Evolutionary conservation across 2,329 filamentous ascomycete genomes (phyloP).

Genomic region (Atkinsonella texensis): DNA sequence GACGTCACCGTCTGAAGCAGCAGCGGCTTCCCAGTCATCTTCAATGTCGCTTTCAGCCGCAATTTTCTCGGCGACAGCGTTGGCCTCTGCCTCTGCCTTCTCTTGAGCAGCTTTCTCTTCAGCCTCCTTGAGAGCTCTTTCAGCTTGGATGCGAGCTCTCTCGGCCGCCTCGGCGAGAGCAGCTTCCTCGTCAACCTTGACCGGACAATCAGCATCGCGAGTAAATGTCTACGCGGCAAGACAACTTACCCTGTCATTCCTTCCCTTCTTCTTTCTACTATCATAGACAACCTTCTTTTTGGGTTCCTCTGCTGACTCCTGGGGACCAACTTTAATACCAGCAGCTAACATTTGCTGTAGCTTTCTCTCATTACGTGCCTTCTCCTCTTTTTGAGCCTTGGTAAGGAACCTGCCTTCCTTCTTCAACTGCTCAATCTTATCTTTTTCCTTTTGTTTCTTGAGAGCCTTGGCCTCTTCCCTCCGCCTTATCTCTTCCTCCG

Average conservation of each 20-base stretch:
- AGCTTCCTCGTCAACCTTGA: conserved; percentile 64
- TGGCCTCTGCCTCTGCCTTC: conserved; percentile 44
- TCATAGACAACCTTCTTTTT: conserved; percentile 73
- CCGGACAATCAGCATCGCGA: conserved; percentile 7
- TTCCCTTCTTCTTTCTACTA: conserved; percentile 66
- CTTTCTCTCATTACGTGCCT: conserved; percentile 65
- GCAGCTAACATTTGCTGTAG: conserved; percentile 76
- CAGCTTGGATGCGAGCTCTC: conserved; percentile 55
- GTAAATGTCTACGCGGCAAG: neutral
- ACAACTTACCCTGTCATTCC: conserved; percentile 39
- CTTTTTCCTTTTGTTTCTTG: conserved; percentile 80
- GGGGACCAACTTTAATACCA: conserved; percentile 58
- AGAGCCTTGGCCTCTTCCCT: conserved; percentile 61
- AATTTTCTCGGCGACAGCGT: conserved; percentile 41
- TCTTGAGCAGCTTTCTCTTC: conserved; percentile 47
- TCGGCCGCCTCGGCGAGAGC: conserved; percentile 68
- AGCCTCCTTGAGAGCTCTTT: conserved; percentile 50
- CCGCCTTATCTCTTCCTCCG: conserved; percentile 55
- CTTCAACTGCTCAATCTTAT: conserved; percentile 76
- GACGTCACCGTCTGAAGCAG: conserved; percentile 58
- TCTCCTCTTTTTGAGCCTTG: conserved; percentile 75
- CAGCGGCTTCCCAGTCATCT: conserved; percentile 82
- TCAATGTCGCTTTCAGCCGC: conserved; percentile 50
- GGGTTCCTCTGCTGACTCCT: conserved; percentile 41
- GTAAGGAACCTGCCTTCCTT: conserved; percentile 79